These are phyloP conservation scores for Ustilago curta DNA, from an alignment of 1,284 basidiomycete genomes.

Conservation along the genomic window DNA sequence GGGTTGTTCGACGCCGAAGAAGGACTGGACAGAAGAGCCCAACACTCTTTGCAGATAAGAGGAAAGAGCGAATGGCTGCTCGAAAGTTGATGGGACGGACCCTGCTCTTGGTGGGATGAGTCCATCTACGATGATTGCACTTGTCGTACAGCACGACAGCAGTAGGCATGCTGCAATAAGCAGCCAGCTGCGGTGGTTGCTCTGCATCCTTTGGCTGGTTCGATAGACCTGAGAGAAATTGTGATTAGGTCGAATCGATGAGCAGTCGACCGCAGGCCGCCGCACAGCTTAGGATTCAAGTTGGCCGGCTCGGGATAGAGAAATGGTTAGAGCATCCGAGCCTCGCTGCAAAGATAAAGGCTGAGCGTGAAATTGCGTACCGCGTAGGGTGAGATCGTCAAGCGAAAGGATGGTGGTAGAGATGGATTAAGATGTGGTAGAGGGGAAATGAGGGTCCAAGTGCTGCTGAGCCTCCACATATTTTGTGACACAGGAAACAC, in stretches of 20 bases:
- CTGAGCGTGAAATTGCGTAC: no score
- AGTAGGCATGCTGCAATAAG: slow-evolving; percentile 13
- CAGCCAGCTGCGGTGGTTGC: slow-evolving; percentile 8
- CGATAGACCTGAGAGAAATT: slow-evolving; percentile 8
- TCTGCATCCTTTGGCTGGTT: slow-evolving; percentile 4
- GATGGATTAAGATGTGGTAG: not conserved
- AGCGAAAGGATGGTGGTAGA: not conserved
- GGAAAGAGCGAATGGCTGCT: slow-evolving; percentile 31
- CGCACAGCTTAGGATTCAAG: not conserved
- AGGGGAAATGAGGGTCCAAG: not conserved
- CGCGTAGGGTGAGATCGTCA: no score
- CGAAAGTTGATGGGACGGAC: slow-evolving; percentile 5
- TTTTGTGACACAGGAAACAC: not conserved
- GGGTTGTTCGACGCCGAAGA: not conserved
- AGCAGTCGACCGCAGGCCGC: not conserved
- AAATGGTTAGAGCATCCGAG: not conserved
- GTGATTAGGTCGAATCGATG: slow-evolving; percentile 9
- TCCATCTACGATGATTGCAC: slow-evolving; percentile 19
- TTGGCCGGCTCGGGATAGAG: not conserved
- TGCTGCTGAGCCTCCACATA: slow-evolving; percentile 4
- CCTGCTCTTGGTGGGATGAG: slow-evolving; percentile 24
- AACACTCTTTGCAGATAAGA: slow-evolving; percentile 28
- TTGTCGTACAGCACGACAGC: slow-evolving; percentile 12
- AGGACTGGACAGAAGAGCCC: slow-evolving; percentile 9
- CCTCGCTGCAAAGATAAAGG: no score